Evolutionary conservation across 1,284 basidiomycete species (phyloP), one percentile per base, ranked within the genome.

Genomic region (Veloboletus limbatus): DNA sequence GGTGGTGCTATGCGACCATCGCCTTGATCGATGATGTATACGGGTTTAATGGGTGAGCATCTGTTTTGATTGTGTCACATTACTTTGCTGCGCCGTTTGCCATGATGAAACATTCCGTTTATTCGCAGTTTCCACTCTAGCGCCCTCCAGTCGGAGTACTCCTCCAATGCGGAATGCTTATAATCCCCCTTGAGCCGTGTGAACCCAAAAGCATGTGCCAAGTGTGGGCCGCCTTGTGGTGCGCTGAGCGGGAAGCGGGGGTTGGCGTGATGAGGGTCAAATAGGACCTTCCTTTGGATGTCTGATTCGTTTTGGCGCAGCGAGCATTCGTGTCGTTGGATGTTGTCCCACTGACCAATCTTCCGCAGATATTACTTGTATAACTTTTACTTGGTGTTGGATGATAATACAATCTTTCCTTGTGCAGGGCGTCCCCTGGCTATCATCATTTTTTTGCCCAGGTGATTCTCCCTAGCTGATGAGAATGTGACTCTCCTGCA

Each of bases 91-190:
- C 62, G 62, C 55, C 57, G 33, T 55, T 51, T 63, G 28, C 14
- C 51, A 68, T 59, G 82, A 85, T 83, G 82, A 84, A 80, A 72
- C 37, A 56, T 70, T 69, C 76, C 73, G 66, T 74, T 74, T 77
- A 83, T 85, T 85, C 82, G 82, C 82, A 85, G 82, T 83, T 82
- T 85, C 78, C 81, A 77, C 81, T 76, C 73, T 73, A 85, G 79
- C 61, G 75, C 72, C 79, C 79, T 82, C 73, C 68, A 52, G 41
- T 50, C 27, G 71, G 75, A 78, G 79, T 72, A 84, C 82, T 85
- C 84, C 81, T 70, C 74, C 77, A 79, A 70, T 71, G 72, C 71
- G 51, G 71, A 82, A 78, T 76, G 73, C 72, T 72, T 73, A 85
- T 68, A 80, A 60, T 78, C 69, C 72, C 74, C 73, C 75, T 71